Conservation (phyloP, 1,139 yeast species). For the Sugiyamaella castrensis region DNA sequence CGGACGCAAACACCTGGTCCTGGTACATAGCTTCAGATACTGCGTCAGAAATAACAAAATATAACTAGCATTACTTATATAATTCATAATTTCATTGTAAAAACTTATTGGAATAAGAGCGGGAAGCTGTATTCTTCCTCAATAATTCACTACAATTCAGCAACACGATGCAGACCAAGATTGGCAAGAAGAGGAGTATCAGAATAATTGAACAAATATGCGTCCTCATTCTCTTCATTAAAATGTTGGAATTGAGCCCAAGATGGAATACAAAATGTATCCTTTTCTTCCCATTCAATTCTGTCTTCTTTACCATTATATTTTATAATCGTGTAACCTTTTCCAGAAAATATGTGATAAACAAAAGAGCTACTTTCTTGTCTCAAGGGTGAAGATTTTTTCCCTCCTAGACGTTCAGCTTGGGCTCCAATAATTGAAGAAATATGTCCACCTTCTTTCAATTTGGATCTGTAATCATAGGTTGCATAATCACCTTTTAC, state of each 20-base stretch:
- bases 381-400: slow-evolving; percentile 20
- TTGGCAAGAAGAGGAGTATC: slow-evolving; percentile 28
- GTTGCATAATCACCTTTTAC: slow-evolving; percentile 20
- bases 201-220: slow-evolving; percentile 26
- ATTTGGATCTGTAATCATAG: slow-evolving; percentile 19
- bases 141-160: neutral
- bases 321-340: slow-evolving; percentile 24
- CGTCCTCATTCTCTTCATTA: slow-evolving; percentile 12
- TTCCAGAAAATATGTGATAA: slow-evolving; percentile 25
- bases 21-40: no score
- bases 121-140: neutral
- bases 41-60: no score
- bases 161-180: slow-evolving; percentile 21
- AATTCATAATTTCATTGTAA: no score
- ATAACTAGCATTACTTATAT: no score
- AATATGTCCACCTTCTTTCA: slow-evolving; percentile 8
- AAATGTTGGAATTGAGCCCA: slow-evolving; percentile 29
- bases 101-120: no score
- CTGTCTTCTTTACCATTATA: slow-evolving; percentile 16
- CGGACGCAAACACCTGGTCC: no score
- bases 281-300: slow-evolving; percentile 23
- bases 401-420: slow-evolving; percentile 25
- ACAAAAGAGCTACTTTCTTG: slow-evolving; percentile 30
- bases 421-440: slow-evolving; percentile 29
- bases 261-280: slow-evolving; percentile 30